A percentile compares a stretch with the other conserved stretches of the same genome.
phyloP scores from a whole-genome alignment of 495 filamentous ascomycete species.

The Xylaria palmicola region DNA sequence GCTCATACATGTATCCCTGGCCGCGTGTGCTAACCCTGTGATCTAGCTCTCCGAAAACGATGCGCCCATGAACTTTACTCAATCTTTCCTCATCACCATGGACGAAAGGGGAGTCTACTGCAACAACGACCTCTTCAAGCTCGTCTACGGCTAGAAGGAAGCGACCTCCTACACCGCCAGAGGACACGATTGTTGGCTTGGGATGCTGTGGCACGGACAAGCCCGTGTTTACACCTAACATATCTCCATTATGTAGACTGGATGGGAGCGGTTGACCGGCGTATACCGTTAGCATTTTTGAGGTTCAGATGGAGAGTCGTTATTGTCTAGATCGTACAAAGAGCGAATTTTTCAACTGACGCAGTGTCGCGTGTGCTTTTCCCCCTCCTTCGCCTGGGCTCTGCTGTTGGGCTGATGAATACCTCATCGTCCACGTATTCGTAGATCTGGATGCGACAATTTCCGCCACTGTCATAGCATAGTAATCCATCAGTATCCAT shows the following conservation, averaged over 20 bases:
- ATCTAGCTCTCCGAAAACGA: slow-evolving; percentile 51
- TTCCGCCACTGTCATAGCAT: too few relatives aligned
- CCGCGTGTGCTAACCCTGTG: not conserved
- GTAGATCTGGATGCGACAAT: too few relatives aligned
- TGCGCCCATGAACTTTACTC: slow-evolving; percentile 77
- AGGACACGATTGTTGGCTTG: not conserved
- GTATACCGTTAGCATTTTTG: not conserved
- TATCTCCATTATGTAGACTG: not conserved
- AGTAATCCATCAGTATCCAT: too few relatives aligned
- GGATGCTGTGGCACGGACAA: not conserved
- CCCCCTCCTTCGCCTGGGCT: too few relatives aligned
- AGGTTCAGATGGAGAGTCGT: slow-evolving; percentile 44
- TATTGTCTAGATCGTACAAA: slow-evolving; percentile 31
- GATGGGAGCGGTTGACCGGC: not conserved
- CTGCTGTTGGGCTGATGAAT: too few relatives aligned
- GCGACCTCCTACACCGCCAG: not conserved
- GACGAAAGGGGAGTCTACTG: slow-evolving; percentile 68
- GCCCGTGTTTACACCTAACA: not conserved
- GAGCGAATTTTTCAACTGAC: not conserved
- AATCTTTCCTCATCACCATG: slow-evolving; percentile 76
- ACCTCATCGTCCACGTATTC: too few relatives aligned
- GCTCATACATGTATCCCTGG: not conserved
- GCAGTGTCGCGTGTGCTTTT: not conserved
- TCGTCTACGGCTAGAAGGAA: slow-evolving; percentile 58
- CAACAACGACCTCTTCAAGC: slow-evolving; percentile 86